Percentiles rank a stretch among this genome's conserved stretches.
Evolutionary conservation across 2,329 filamentous ascomycete species (phyloP).

Genomic region (Nakataea oryzae): DNA sequence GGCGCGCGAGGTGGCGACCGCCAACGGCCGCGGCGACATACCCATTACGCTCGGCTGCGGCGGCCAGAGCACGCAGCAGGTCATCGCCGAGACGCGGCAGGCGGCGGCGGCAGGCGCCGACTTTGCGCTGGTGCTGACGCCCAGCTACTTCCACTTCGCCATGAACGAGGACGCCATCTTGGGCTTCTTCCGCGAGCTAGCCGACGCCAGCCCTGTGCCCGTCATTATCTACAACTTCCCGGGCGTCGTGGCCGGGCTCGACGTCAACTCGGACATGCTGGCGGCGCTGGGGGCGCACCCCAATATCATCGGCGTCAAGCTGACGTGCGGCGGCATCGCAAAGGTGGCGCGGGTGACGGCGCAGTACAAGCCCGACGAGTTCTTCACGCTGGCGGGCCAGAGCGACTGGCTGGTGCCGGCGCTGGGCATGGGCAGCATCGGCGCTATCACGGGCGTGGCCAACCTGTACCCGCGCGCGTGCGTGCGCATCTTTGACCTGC

Average conservation of each 20-base stretch:
- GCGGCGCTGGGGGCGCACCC: slow-evolving; percentile 40
- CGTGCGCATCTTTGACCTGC: slow-evolving; percentile 37
- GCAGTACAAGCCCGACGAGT: slow-evolving; percentile 37
- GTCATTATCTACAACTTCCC: slow-evolving; percentile 68
- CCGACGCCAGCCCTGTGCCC: slow-evolving; percentile 47
- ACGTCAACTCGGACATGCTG: slow-evolving; percentile 58
- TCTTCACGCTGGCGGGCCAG: slow-evolving; percentile 60
- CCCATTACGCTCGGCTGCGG: slow-evolving; percentile 58
- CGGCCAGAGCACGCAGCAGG: slow-evolving; percentile 55
- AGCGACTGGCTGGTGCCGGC: slow-evolving; percentile 57
- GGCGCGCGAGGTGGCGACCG: slow-evolving; percentile 49
- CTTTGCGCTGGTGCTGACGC: slow-evolving; percentile 57
- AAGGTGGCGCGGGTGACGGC: slow-evolving; percentile 51
- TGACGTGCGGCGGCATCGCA: slow-evolving; percentile 62
- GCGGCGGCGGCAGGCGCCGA: slow-evolving; percentile 55
- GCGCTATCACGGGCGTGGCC: slow-evolving; percentile 48
- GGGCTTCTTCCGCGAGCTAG: slow-evolving; percentile 53
- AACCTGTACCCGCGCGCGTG: slow-evolving; percentile 47
- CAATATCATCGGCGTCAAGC: slow-evolving; percentile 61
- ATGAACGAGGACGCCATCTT: slow-evolving; percentile 49
- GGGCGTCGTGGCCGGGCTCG: slow-evolving; percentile 54
- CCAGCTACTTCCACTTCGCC: slow-evolving; percentile 60
- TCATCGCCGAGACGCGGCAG: slow-evolving; percentile 52
- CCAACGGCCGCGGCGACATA: slow-evolving; percentile 43
- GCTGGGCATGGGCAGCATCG: slow-evolving; percentile 42